Percentiles rank a stretch among this genome's conserved stretches.
Evolutionary conservation across 2,329 filamentous ascomycete genomes (phyloP).

Genomic region (Pseudogymnoascus verrucosus): DNA sequence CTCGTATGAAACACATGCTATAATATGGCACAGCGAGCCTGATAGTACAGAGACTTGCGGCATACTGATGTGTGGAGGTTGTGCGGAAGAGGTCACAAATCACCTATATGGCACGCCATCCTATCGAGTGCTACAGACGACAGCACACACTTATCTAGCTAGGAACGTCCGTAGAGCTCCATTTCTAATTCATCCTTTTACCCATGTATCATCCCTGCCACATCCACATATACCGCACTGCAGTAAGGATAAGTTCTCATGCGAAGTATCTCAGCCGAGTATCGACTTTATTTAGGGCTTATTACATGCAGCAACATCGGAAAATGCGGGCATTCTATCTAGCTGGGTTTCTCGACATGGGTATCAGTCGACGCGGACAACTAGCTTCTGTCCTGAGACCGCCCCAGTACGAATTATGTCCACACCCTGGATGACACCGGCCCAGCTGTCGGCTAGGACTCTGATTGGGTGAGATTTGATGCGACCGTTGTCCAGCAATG

Average conservation of each 20-base stretch:
- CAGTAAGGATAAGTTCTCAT: neutral
- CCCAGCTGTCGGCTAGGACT: slow-evolving; percentile 6
- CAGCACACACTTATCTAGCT: neutral
- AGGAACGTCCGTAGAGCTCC: neutral
- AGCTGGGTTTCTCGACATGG: neutral
- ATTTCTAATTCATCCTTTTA: neutral
- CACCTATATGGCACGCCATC: neutral
- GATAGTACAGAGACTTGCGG: slow-evolving; percentile 5
- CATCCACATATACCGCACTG: neutral
- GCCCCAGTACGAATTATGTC: slow-evolving; percentile 8
- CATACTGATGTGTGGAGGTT: neutral
- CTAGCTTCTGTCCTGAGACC: slow-evolving; percentile 18
- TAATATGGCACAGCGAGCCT: slow-evolving; percentile 9
- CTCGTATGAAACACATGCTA: slow-evolving; percentile 7
- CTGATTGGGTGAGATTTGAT: slow-evolving; percentile 25
- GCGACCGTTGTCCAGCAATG: slow-evolving; percentile 28
- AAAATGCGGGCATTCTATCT: neutral
- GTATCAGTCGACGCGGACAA: slow-evolving; percentile 7
- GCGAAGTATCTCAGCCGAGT: neutral
- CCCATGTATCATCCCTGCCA: neutral
- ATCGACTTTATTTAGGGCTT: neutral
- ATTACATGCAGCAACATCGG: neutral
- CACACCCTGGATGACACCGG: slow-evolving; percentile 15
- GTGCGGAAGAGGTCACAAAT: neutral
- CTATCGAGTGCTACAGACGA: neutral